phyloP scores from a whole-genome alignment of 2,329 filamentous ascomycete species.

The Truncatella angustata region DNA sequence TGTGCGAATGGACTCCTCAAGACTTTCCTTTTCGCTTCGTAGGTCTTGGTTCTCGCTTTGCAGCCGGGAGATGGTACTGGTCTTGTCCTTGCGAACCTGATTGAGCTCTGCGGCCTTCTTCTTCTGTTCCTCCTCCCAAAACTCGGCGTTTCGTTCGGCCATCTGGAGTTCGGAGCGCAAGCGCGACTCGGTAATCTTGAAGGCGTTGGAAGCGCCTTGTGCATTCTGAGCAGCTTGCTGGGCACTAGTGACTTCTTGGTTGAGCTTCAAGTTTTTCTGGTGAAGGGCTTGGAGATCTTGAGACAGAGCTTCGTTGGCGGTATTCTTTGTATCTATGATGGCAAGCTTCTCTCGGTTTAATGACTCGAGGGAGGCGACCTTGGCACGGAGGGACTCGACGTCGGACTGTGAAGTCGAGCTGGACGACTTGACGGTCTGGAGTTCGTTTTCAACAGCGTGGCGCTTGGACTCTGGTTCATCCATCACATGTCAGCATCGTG shows the following conservation, averaged over 20 bases:
- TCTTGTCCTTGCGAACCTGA: conserved; percentile 93
- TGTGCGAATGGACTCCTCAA: conserved; percentile 75
- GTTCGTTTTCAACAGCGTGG: conserved; percentile 75
- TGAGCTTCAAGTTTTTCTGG: conserved; percentile 79
- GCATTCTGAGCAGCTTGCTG: conserved; percentile 83
- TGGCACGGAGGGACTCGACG: conserved; percentile 73
- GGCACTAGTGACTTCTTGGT: conserved; percentile 75
- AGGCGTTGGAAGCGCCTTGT: conserved; percentile 73
- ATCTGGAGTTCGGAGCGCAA: conserved; percentile 88
- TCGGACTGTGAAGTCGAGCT: conserved; percentile 73
- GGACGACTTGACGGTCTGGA: conserved; percentile 74
- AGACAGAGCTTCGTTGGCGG: conserved; percentile 79
- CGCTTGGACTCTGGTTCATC: conserved; percentile 65
- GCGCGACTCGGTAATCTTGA: conserved; percentile 87
- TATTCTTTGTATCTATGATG: conserved; percentile 85
- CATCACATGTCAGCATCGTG: too few species aligned
- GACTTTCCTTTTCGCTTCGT: conserved; percentile 72
- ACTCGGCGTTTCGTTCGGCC: conserved; percentile 86
- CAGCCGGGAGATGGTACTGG: conserved; percentile 81
- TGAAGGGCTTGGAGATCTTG: conserved; percentile 87
- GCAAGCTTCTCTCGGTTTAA: conserved; percentile 89
- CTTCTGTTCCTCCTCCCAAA: conserved; percentile 88
- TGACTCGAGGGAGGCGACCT: conserved; percentile 82
- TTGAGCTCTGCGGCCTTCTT: conserved; percentile 83
- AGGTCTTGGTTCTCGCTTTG: conserved; percentile 87